Evolutionary conservation across 1,139 yeast species (phyloP).

Genomic region (Entelexis paramagnoliae): DNA sequence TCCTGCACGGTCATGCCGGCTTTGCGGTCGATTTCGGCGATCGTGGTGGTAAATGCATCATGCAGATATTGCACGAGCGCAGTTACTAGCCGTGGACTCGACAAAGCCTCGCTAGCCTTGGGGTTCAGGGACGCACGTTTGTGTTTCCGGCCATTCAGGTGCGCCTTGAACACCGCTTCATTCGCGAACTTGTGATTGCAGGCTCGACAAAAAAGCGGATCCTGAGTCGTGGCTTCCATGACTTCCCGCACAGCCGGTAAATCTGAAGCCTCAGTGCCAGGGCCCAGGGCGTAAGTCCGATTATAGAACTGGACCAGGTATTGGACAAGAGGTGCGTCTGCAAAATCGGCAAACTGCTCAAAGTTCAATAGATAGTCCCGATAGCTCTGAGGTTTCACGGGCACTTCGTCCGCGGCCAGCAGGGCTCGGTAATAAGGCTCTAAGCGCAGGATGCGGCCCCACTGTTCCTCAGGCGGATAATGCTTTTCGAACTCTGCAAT

Average conservation of each 20-base stretch:
- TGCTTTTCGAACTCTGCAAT: constrained; percentile 33
- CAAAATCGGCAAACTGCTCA: constrained; percentile 34
- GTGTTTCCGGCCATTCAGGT: constrained; percentile 70
- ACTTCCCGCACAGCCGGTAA: background rate
- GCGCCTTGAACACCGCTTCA: constrained; percentile 55
- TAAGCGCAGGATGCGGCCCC: constrained; percentile 10
- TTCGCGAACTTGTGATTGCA: constrained; percentile 62
- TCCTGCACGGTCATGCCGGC: constrained; percentile 69
- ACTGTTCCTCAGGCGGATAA: constrained; percentile 13
- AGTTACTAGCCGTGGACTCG: constrained; percentile 27
- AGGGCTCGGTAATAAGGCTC: constrained; percentile 34
- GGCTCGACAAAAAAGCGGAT: constrained; percentile 42
- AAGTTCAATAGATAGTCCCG: constrained; percentile 43
- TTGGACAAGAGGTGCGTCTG: constrained; percentile 40
- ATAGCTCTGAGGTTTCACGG: constrained; percentile 33
- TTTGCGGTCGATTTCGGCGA: constrained; percentile 53
- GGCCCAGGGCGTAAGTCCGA: constrained; percentile 9
- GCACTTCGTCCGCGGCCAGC: constrained; percentile 33
- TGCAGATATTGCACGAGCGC: constrained; percentile 27
- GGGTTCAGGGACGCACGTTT: constrained; percentile 33
- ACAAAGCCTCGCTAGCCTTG: background rate
- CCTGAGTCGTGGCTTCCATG: background rate
- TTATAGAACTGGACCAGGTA: constrained; percentile 37
- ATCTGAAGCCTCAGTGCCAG: background rate
- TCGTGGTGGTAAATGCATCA: constrained; percentile 42